A percentile compares a stretch with the other conserved stretches of the same genome.
These are phyloP conservation scores for Amaranthus palmeri DNA, from an alignment of 148 eudicot genomes.

Conservation along the genomic window DNA sequence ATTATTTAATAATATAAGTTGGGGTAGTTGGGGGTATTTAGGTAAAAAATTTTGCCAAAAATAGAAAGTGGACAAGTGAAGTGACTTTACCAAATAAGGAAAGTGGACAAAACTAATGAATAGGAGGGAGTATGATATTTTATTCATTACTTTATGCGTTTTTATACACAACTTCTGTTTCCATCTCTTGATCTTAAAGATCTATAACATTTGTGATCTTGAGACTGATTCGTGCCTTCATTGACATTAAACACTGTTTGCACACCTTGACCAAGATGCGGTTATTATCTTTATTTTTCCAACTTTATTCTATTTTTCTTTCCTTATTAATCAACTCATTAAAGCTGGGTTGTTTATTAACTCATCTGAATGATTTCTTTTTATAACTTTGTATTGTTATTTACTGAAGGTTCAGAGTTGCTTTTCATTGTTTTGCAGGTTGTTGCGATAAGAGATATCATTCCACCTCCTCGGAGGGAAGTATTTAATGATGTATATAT, in stretches of 20 bases:
- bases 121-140: too few species aligned
- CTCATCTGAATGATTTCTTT: neutral
- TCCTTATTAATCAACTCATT: neutral
- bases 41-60: too few species aligned
- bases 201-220: neutral
- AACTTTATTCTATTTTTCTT: neutral
- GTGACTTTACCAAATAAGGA: too few species aligned
- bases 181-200: neutral
- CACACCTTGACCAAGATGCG: neutral
- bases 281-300: neutral
- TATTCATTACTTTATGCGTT: too few species aligned
- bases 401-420: neutral
- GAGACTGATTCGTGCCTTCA: neutral
- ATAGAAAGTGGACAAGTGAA: too few species aligned
- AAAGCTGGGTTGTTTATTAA: neutral
- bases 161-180: neutral
- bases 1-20: too few species aligned
- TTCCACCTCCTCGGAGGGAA: slow-evolving; percentile 82
- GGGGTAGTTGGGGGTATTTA: too few species aligned
- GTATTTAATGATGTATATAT: slow-evolving; percentile 87
- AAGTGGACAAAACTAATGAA: too few species aligned
- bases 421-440: slow-evolving; percentile 44
- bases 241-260: neutral
- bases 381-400: neutral
- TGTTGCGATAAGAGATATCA: slow-evolving; percentile 92